Evolutionary conservation across 805 yeast species (phyloP), one percentile per base, ranked within the genome.

Genomic region (Yarrowia sp.): DNA sequence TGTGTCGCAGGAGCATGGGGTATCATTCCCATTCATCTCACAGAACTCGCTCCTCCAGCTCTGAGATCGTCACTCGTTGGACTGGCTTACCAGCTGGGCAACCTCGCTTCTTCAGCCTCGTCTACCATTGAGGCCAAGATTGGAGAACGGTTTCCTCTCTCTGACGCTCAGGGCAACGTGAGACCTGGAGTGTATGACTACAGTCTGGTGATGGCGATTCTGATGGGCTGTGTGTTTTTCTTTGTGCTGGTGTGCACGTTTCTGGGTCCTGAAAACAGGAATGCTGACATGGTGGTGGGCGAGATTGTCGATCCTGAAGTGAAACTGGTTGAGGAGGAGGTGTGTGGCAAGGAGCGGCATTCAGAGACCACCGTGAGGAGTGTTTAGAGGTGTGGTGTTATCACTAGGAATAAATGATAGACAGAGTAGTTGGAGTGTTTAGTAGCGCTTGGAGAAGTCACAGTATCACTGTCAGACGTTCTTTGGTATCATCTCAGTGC

Each of bases 1-100:
- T 47, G 53, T 10, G 39, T 49, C 24, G 39, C 39, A 7, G 55
- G 55, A n/a, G 24, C 40, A 14, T 49, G 55, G 55, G 40, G 55
- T n/a, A 34, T 49, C 24, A 6, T 49, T 5, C 55, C 55, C n/a
- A 49, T 49, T 19, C 55, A 49, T 12, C 55, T 49, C 10, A n/a
- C 55, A 5, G 55, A 49, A 14, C 39, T 49, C 1, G 14, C 55
- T 49, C 55, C 55, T 49, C 55, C 55, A 9, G 55, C 55, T 17
- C 40, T 49, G 12, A 5, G 55, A 13, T 33, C 55, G 4, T 33
- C 40, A n/a, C 55, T 49, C 5, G 39, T 49, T 0, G 55, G 55
- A 2, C 10, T 49, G 10, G 55, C 55, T 1, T 49, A 49, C 24
- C 55, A 49, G 24, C 39, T 49, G 2, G 55, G 55, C 0, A 49